These are phyloP conservation scores for Xylariaceae sp. DNA, from an alignment of 2,329 filamentous ascomycete genomes.

Conservation along the genomic window DNA sequence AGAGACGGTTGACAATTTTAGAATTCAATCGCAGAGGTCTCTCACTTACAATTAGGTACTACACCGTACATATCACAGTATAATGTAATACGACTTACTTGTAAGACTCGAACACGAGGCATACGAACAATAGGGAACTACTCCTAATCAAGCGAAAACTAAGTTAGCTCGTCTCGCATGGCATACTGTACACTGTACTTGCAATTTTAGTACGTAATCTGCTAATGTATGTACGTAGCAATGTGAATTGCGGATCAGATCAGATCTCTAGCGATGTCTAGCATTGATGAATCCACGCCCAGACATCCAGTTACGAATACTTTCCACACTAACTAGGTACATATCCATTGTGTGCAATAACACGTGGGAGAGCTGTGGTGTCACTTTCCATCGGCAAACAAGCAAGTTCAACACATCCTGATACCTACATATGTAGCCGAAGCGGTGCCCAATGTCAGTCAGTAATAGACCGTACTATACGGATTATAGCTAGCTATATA, in stretches of 20 bases:
- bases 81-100: too few relatives aligned
- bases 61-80: too few relatives aligned
- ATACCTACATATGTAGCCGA: not conserved
- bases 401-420: not conserved
- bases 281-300: not conserved
- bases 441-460: not conserved
- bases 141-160: not conserved
- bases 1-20: not conserved
- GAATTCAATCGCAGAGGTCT: not conserved
- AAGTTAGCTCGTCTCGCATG: too few relatives aligned
- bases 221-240: too few relatives aligned
- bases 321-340: not conserved
- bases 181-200: too few relatives aligned
- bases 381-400: not conserved
- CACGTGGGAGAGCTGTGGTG: not conserved
- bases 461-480: too few relatives aligned
- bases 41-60: too few relatives aligned
- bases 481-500: not conserved
- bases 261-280: not conserved
- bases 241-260: not conserved
- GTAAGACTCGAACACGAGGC: not conserved
- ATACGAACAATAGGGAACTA: not conserved
- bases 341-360: not conserved
- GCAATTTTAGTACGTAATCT: too few relatives aligned
- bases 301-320: not conserved